Evolutionary conservation across 768 basidiomycete genomes (phyloP).

Genomic region (Phallus indusiatus): DNA sequence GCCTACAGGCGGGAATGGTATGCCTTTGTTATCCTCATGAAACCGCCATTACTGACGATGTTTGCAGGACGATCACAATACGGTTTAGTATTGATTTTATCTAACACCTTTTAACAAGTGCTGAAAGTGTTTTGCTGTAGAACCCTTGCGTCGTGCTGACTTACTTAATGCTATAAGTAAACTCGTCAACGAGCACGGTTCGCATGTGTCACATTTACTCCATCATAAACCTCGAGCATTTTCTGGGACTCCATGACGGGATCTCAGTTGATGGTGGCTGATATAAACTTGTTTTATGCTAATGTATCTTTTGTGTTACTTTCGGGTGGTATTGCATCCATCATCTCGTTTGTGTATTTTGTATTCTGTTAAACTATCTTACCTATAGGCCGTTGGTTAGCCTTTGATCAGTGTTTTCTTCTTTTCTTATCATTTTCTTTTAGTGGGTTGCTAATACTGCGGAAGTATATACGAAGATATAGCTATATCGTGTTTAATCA

Average conservation of each 20-base stretch:
- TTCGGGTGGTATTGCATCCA: neutral
- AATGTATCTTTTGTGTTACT: neutral
- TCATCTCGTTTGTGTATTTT: neutral
- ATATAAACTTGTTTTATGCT: neutral
- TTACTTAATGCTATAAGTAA: slow-evolving; percentile 76
- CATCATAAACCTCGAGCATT: slow-evolving; percentile 2
- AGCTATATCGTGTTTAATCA: neutral
- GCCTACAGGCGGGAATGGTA: slow-evolving; percentile 62
- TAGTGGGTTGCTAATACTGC: neutral
- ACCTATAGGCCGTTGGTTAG: neutral
- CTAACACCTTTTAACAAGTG: no score
- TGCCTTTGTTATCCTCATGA: neutral
- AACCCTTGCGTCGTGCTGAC: slow-evolving; percentile 72
- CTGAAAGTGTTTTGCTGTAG: slow-evolving; percentile 26
- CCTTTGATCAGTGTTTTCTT: neutral
- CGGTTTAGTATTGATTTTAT: slow-evolving; percentile 39
- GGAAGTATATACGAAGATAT: neutral
- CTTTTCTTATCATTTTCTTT: neutral
- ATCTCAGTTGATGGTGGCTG: neutral
- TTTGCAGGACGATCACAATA: slow-evolving; percentile 61
- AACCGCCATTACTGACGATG: neutral
- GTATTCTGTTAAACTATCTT: neutral
- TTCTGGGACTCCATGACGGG: neutral
- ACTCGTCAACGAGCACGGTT: slow-evolving; percentile 54
- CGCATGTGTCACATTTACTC: slow-evolving; percentile 6